Evolutionary conservation across 345 rosid genomes (phyloP).

Genomic region (Lumnitzera racemosa): DNA sequence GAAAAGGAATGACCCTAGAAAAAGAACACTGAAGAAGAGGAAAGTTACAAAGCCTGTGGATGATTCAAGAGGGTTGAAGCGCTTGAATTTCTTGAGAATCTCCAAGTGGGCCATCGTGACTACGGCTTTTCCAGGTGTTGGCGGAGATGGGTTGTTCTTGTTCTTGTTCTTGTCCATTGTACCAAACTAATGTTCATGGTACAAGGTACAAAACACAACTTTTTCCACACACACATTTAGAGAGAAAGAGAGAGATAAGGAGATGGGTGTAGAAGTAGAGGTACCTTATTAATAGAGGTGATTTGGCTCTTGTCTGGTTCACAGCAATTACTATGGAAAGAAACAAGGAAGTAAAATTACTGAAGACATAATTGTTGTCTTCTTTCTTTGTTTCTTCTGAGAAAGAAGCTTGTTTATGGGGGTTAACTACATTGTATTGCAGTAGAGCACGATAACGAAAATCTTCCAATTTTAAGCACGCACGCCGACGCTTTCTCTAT

Average conservation of each 20-base stretch:
- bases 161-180: constrained; percentile 7
- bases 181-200: neutral
- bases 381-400: too few species aligned
- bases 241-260: too few species aligned
- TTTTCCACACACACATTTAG: too few species aligned
- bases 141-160: neutral
- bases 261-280: too few species aligned
- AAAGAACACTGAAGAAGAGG: constrained; percentile 27
- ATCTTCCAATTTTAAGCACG: too few species aligned
- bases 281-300: too few species aligned
- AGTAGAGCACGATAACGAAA: too few species aligned
- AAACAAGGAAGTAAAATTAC: too few species aligned
- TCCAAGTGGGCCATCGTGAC: constrained; percentile 27
- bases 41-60: constrained; percentile 37
- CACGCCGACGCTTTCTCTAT: too few species aligned
- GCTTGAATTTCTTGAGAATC: constrained; percentile 34
- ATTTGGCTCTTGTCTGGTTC: neutral
- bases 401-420: too few species aligned
- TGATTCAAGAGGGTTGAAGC: constrained; percentile 37
- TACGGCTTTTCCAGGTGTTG: neutral
- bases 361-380: too few species aligned
- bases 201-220: neutral
- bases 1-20: constrained; percentile 39
- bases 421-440: too few species aligned
- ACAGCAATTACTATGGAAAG: constrained; percentile 3